These are phyloP conservation scores for Hypomontagnella submonticulosa DNA, from an alignment of 495 filamentous ascomycete species.

Conservation along the genomic window DNA sequence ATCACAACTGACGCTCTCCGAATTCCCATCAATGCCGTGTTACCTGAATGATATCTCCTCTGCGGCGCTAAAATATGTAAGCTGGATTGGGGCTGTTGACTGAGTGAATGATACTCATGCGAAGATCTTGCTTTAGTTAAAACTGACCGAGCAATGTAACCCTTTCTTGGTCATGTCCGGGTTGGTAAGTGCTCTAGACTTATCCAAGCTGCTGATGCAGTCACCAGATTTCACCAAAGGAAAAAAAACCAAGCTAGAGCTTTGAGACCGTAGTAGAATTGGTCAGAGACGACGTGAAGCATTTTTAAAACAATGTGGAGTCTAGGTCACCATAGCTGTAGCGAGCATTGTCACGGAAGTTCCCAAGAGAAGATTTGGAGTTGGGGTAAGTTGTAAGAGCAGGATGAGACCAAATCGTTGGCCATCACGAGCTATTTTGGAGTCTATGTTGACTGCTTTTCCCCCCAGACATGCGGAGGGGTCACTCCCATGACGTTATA, in stretches of 20 bases:
- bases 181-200: slow-evolving; percentile 3
- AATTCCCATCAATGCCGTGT: too few species aligned
- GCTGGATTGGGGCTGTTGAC: too few species aligned
- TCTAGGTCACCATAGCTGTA: background rate
- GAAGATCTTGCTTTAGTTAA: background rate
- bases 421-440: slow-evolving; percentile 15
- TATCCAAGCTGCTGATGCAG: background rate
- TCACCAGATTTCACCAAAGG: slow-evolving; percentile 2
- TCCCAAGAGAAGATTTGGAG: background rate
- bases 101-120: too few species aligned
- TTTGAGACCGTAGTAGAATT: background rate
- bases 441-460: slow-evolving; percentile 6
- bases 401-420: background rate
- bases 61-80: too few species aligned
- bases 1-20: too few species aligned
- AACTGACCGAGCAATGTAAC: slow-evolving; percentile 20
- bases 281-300: too few species aligned
- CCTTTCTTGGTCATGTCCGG: slow-evolving; percentile 16
- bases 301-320: too few species aligned
- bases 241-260: background rate
- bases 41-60: too few species aligned
- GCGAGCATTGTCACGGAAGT: background rate
- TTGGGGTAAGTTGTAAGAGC: slow-evolving; percentile 12
- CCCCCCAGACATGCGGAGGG: slow-evolving; percentile 19
- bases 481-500: slow-evolving; percentile 13